phyloP scores from a whole-genome alignment of 331 rosid genomes.

The Acacia concinna region DNA sequence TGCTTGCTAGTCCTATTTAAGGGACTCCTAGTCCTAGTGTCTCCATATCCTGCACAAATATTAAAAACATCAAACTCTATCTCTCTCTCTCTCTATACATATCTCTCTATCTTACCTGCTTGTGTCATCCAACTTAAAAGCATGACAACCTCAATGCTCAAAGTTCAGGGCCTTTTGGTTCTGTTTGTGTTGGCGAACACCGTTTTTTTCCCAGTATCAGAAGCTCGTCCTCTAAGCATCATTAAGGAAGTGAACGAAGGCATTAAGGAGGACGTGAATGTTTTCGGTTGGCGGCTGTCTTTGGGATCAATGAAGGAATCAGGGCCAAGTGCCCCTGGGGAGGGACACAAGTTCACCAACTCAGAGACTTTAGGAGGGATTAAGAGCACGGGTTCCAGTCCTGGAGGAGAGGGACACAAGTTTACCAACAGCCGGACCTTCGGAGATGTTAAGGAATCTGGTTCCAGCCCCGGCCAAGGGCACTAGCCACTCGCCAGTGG shows the following conservation, averaged over 20 bases:
- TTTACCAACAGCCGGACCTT: slow-evolving; percentile 32
- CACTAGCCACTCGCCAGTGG: slow-evolving; percentile 1
- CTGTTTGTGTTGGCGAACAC: slow-evolving; percentile 28
- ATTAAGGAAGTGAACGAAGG: slow-evolving; percentile 17
- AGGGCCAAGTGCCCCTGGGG: slow-evolving; percentile 50
- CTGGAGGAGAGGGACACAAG: slow-evolving; percentile 44
- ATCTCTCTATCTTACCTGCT: background rate
- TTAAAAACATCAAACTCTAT: background rate
- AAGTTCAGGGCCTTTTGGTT: slow-evolving; percentile 26
- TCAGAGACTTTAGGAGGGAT: slow-evolving; percentile 45
- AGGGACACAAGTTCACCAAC: slow-evolving; percentile 39
- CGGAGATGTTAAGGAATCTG: slow-evolving; percentile 57
- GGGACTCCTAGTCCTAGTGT: background rate
- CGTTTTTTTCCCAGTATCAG: slow-evolving; percentile 17
- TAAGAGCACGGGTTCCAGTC: slow-evolving; percentile 51
- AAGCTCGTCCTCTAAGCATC: slow-evolving; percentile 46
- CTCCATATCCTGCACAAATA: slow-evolving; percentile 7
- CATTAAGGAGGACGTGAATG: slow-evolving; percentile 19
- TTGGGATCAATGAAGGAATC: slow-evolving; percentile 61
- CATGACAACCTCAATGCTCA: slow-evolving; percentile 18
- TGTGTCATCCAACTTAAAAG: background rate
- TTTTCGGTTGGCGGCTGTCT: slow-evolving; percentile 49
- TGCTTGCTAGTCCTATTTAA: slow-evolving; percentile 16
- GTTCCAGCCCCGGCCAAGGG: slow-evolving; percentile 46
- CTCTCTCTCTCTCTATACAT: background rate